A percentile compares a stretch with the other conserved stretches of the same genome.
Evolutionary conservation across 495 filamentous ascomycete genomes (phyloP).

Genomic region (Pyrenula aspistea): DNA sequence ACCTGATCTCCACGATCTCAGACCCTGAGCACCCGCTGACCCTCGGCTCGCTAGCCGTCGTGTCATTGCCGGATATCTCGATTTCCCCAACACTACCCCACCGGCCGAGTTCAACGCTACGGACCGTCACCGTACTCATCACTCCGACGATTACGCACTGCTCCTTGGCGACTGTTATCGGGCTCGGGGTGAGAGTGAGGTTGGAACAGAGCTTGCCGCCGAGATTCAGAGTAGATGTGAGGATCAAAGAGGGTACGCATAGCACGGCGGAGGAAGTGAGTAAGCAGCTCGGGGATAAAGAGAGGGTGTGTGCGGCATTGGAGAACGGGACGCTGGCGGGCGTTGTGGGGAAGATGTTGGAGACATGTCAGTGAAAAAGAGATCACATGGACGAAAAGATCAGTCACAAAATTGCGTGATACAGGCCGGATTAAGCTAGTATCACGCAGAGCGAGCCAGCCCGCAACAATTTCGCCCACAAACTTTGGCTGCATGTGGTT

Average conservation of each 20-base stretch:
- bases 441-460: too few relatives aligned
- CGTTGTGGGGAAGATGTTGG: conserved; percentile 85
- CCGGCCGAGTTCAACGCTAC: conserved; percentile 28
- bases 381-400: too few relatives aligned
- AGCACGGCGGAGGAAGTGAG: conserved; percentile 89
- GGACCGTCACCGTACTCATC: conserved; percentile 47
- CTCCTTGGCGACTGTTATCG: conserved; percentile 91
- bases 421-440: too few relatives aligned
- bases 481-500: too few relatives aligned
- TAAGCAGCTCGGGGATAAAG: conserved; percentile 93
- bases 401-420: too few relatives aligned
- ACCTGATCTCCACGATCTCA: conserved; percentile 84
- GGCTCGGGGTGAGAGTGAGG: conserved; percentile 80
- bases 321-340: conserved; percentile 86
- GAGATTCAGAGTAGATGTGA: conserved; percentile 84
- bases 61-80: conserved; percentile 83
- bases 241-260: conserved; percentile 93
- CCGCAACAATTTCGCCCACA: too few relatives aligned
- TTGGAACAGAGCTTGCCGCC: conserved; percentile 84
- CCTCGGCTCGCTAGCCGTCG: conserved; percentile 81
- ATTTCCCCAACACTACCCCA: conserved; percentile 52
- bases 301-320: conserved; percentile 84
- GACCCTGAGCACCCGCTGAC: conserved; percentile 95
- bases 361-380: conserved; percentile 63
- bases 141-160: conserved; percentile 98